A percentile compares a stretch with the other conserved stretches of the same genome.
These are phyloP conservation scores for Plasmodium malariae DNA, from an alignment of 169 alveolate genomes.

Conservation along the genomic window DNA sequence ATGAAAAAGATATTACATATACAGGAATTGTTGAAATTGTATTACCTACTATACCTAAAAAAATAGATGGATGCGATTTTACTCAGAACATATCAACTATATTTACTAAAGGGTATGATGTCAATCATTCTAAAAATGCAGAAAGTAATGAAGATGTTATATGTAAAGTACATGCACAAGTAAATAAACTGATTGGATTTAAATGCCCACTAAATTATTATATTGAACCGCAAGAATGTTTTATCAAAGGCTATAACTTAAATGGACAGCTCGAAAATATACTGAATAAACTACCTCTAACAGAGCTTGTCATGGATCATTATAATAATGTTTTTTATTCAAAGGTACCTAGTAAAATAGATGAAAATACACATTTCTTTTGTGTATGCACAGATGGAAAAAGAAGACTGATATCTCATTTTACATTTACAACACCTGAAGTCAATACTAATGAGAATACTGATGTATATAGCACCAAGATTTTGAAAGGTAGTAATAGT, in stretches of 20 bases:
- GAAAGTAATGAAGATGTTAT: slow-evolving; percentile 9
- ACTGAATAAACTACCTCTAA: background rate
- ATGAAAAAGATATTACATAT: slow-evolving; percentile 7
- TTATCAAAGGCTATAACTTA: slow-evolving; percentile 31
- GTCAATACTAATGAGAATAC: no score
- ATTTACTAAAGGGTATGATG: slow-evolving; percentile 16
- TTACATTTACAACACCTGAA: background rate
- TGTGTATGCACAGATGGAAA: slow-evolving; percentile 28
- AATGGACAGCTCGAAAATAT: slow-evolving; percentile 18
- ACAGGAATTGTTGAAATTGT: slow-evolving; percentile 25
- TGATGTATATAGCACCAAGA: background rate
- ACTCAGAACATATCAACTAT: background rate
- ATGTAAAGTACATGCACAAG: slow-evolving; percentile 7
- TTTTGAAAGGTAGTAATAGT: background rate
- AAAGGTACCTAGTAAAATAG: background rate
- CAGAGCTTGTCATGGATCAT: slow-evolving; percentile 28
- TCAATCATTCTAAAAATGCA: background rate
- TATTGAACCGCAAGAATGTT: slow-evolving; percentile 59
- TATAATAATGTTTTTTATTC: slow-evolving; percentile 30
- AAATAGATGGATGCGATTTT: slow-evolving; percentile 54
- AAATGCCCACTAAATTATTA: slow-evolving; percentile 30
- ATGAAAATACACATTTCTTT: background rate
- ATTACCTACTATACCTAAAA: background rate
- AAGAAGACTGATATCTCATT: slow-evolving; percentile 7
- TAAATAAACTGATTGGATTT: slow-evolving; percentile 35